Evolutionary conservation across 352 stramenopile genomes (phyloP).

Genomic region (Globisporangium okanoganense): DNA sequence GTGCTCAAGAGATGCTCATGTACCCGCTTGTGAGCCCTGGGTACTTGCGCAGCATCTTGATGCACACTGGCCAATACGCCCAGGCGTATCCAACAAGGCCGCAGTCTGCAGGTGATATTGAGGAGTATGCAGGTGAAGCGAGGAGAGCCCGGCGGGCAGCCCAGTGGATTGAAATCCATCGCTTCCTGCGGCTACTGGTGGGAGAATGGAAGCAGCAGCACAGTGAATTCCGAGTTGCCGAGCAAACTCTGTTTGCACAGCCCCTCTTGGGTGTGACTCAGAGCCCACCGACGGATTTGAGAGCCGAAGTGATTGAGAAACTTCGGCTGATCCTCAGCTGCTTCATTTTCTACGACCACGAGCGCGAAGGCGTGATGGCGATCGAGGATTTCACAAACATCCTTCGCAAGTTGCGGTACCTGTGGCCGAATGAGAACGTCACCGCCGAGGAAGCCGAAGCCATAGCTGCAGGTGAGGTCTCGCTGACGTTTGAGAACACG

Average conservation of each 20-base stretch:
- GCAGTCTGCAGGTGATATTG: background rate
- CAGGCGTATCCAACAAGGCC: slow-evolving; percentile 20
- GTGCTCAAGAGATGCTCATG: slow-evolving; percentile 62
- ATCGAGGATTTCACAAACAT: slow-evolving; percentile 51
- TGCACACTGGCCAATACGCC: slow-evolving; percentile 48
- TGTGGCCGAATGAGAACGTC: slow-evolving; percentile 53
- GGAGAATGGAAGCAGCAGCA: slow-evolving; percentile 73
- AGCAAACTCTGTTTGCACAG: slow-evolving; percentile 45
- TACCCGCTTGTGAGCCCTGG: slow-evolving; percentile 66
- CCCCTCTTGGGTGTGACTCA: slow-evolving; percentile 12
- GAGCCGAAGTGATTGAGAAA: slow-evolving; percentile 35
- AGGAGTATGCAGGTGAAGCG: background rate
- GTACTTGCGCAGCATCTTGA: slow-evolving; percentile 54
- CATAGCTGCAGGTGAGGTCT: slow-evolving; percentile 23
- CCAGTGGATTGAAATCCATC: slow-evolving; percentile 63
- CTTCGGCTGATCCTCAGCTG: slow-evolving; percentile 63
- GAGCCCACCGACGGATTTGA: background rate
- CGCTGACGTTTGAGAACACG: slow-evolving; percentile 48
- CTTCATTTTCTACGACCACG: slow-evolving; percentile 71
- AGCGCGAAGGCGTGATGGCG: slow-evolving; percentile 41
- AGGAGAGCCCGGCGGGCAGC: background rate
- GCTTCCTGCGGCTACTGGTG: slow-evolving; percentile 57
- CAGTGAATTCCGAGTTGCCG: slow-evolving; percentile 39
- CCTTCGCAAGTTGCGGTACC: slow-evolving; percentile 50
- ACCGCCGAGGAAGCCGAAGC: slow-evolving; percentile 30